Base-by-base conservation (phyloP, 1,284 basidiomycete genomes). In the Hemileia vastatrix region DNA sequence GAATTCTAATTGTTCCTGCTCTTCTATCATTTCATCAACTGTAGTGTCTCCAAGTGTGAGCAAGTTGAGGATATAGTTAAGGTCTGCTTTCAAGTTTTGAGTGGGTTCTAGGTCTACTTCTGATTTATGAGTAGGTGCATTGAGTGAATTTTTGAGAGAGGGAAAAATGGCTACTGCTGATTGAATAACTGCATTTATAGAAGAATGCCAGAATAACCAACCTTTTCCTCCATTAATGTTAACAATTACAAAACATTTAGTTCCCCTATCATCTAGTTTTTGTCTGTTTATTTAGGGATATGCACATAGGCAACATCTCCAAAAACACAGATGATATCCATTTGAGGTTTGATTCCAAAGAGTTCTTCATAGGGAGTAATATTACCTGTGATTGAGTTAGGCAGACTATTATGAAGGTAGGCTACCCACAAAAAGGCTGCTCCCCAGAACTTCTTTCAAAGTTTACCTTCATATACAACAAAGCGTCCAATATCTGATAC, bases 401-500 rank as follows among this genome's bases (percentile, higher is more conserved):
- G 50, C 13, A 52, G 50, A 23, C 9, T 5, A 31, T 52, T 52
- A 8, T 52, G 50, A 4, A 52, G 23, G 27, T 52, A 31, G 18
- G 13, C 9, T 9, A 24, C 50, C 24, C 9, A 11, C 50, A 52
- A 23, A 18, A 15, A 49, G 6, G 47, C 47, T 6, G 19, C 8
- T 6, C 47, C 19, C 47, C 47, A 49, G 19, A 49, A 49, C 19
- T 13, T 8, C 19, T 19, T 13, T 15, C 8, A 18, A 18, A 49
- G 47, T 9, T 19, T 19, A 6, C 8, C 8, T 49, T 13, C 11
- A 49, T 49, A 13, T 9, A 61, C 19, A 15, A 52, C 32, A 5
- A 48, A 52, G 8, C 64, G 54, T 3, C 45, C 61, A 1, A 53
- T 61, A 6, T 60, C 52, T 2, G 52, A 15, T 15, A 67, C 43